A percentile compares a stretch with the other conserved stretches of the same genome.
phyloP scores from a whole-genome alignment of 140 eudicot genomes.

The Artemisia princeps region DNA sequence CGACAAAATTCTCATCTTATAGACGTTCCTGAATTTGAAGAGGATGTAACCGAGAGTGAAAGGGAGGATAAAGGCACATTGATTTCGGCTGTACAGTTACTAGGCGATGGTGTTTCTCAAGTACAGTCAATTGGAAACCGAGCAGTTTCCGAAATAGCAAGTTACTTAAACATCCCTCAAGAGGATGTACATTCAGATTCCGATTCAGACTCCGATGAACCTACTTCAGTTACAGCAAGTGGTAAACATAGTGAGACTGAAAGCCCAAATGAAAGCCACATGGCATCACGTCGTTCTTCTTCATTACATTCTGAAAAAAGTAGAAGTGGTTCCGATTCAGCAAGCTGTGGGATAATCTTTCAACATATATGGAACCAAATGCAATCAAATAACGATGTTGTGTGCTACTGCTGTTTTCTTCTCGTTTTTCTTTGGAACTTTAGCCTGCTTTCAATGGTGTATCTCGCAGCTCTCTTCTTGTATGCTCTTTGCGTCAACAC shows the following conservation, averaged over 20 bases:
- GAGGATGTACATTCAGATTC: conserved; percentile 49
- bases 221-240: conserved; percentile 34
- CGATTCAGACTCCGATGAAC: conserved; percentile 53
- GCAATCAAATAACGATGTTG: conserved; percentile 88
- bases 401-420: conserved; percentile 86
- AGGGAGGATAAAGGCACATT: conserved; percentile 47
- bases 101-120: conserved; percentile 94
- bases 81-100: conserved; percentile 77
- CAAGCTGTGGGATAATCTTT: conserved; percentile 67
- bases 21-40: conserved; percentile 70
- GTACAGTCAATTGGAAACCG: conserved; percentile 87
- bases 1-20: conserved; percentile 40
- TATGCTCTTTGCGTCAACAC: conserved; percentile 96
- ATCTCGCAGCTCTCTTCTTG: conserved; percentile 80
- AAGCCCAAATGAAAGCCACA: conserved; percentile 28
- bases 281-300: conserved; percentile 41
- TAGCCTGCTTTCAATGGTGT: conserved; percentile 91
- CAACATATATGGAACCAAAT: conserved; percentile 85
- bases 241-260: conserved; percentile 32
- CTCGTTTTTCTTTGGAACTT: conserved; percentile 92
- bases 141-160: conserved; percentile 78
- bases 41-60: conserved; percentile 33
- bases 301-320: conserved; percentile 78
- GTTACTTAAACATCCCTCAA: conserved; percentile 61
- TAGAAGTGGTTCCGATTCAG: conserved; percentile 51